phyloP scores from a whole-genome alignment of 495 filamentous ascomycete genomes.

The Penicillium ochrochloron region DNA sequence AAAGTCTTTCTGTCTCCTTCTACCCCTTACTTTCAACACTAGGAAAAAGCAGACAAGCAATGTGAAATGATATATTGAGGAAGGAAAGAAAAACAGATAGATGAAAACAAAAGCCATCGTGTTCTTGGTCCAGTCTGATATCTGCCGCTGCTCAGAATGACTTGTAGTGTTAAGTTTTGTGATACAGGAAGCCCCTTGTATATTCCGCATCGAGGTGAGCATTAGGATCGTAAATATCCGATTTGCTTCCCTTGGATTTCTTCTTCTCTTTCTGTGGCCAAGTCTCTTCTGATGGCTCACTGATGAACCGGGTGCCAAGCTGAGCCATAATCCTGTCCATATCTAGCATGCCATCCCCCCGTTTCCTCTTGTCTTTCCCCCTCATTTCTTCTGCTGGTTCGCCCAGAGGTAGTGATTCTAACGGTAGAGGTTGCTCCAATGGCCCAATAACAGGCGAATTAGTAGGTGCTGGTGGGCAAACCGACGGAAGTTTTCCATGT shows the following conservation, averaged over 20 bases:
- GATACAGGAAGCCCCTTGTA: too few relatives aligned
- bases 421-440: not conserved
- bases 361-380: not conserved
- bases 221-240: too few relatives aligned
- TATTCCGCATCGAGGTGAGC: not conserved
- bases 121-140: not conserved
- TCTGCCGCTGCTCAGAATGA: not conserved
- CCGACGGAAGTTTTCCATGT: not conserved
- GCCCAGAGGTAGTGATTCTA: not conserved
- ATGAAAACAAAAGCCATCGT: not conserved
- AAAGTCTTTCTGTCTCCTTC: too few relatives aligned
- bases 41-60: too few relatives aligned
- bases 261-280: too few relatives aligned
- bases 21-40: too few relatives aligned
- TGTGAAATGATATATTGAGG: too few relatives aligned
- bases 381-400: not conserved
- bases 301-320: too few relatives aligned
- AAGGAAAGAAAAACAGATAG: too few relatives aligned
- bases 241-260: too few relatives aligned
- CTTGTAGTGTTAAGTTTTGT: too few relatives aligned
- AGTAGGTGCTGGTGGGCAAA: not conserved
- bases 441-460: not conserved
- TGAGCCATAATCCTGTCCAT: not conserved
- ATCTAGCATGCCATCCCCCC: not conserved
- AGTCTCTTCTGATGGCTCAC: too few relatives aligned